A percentile compares a stretch with the other conserved stretches of the same genome.
These are phyloP conservation scores for Zygoascus flipseniorum DNA, from an alignment of 805 yeast genomes.

Conservation along the genomic window DNA sequence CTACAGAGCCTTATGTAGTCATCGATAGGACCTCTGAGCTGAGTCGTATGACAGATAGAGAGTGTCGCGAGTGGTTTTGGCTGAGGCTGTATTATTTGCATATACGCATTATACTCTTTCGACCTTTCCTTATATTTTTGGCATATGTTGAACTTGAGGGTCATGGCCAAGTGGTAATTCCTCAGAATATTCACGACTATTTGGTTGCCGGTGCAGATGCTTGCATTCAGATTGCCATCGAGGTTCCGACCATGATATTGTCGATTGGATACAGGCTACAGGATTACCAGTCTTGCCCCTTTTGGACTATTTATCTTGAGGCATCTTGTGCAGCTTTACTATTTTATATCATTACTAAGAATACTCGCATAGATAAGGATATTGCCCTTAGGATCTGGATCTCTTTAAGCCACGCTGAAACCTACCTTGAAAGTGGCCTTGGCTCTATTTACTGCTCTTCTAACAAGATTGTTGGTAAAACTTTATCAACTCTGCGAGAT, in stretches of 20 bases:
- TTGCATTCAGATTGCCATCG: slow-evolving; percentile 6
- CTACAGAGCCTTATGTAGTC: slow-evolving; percentile 3
- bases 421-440: slow-evolving; percentile 8
- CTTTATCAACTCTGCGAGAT: neutral
- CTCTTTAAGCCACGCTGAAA: slow-evolving; percentile 5
- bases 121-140: slow-evolving; percentile 7
- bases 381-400: slow-evolving; percentile 9
- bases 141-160: slow-evolving; percentile 5
- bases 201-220: neutral
- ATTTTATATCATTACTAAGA: slow-evolving; percentile 5
- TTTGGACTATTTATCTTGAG: slow-evolving; percentile 8
- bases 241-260: slow-evolving; percentile 7
- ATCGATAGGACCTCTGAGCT: slow-evolving; percentile 4
- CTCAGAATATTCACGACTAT: neutral
- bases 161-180: neutral
- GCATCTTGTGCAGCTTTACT: slow-evolving; percentile 4
- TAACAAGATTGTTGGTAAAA: slow-evolving; percentile 1
- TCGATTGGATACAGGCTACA: slow-evolving; percentile 6
- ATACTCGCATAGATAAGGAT: slow-evolving; percentile 1
- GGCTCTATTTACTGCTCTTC: slow-evolving; percentile 1
- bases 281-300: neutral
- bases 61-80: slow-evolving; percentile 11
- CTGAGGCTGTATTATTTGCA: slow-evolving; percentile 5
- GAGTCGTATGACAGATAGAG: slow-evolving; percentile 4
- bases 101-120: slow-evolving; percentile 4